phyloP scores from a whole-genome alignment of 1,284 basidiomycete species.

The Phellopilus nigrolimitatus region DNA sequence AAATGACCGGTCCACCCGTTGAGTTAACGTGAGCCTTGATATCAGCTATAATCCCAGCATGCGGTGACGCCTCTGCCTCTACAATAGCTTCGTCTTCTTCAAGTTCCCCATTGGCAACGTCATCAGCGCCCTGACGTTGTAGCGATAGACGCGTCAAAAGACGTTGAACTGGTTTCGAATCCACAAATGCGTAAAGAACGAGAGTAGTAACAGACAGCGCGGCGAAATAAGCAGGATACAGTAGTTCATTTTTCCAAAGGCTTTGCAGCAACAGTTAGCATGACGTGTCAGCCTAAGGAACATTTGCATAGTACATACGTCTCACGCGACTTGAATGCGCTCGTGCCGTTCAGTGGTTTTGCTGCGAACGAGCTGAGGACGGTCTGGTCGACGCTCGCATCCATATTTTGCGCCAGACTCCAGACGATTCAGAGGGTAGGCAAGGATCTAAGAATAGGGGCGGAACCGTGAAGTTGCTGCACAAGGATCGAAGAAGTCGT shows the following conservation, averaged over 20 bases:
- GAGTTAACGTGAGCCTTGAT: conserved; percentile 26
- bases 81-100: conserved; percentile 4
- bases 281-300: background rate
- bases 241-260: conserved; percentile 26
- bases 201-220: conserved; percentile 28
- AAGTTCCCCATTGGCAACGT: background rate
- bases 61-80: conserved; percentile 13
- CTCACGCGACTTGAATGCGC: background rate
- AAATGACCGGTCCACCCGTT: conserved; percentile 31
- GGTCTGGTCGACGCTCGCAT: background rate
- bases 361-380: conserved; percentile 1
- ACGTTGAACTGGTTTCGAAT: conserved; percentile 21
- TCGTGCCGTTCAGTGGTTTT: background rate
- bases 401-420: conserved; percentile 2
- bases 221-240: conserved; percentile 30
- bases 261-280: conserved; percentile 11
- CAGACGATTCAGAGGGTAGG: background rate
- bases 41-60: conserved; percentile 24
- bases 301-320: background rate
- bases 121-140: conserved; percentile 9
- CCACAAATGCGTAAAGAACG: conserved; percentile 25
- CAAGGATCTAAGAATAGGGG: too few relatives aligned
- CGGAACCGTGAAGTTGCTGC: too few relatives aligned
- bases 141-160: conserved; percentile 16
- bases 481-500: too few relatives aligned